Base-by-base conservation (phyloP, 2,329 filamentous ascomycete genomes). In the Raffaelea ambrosiae region DNA sequence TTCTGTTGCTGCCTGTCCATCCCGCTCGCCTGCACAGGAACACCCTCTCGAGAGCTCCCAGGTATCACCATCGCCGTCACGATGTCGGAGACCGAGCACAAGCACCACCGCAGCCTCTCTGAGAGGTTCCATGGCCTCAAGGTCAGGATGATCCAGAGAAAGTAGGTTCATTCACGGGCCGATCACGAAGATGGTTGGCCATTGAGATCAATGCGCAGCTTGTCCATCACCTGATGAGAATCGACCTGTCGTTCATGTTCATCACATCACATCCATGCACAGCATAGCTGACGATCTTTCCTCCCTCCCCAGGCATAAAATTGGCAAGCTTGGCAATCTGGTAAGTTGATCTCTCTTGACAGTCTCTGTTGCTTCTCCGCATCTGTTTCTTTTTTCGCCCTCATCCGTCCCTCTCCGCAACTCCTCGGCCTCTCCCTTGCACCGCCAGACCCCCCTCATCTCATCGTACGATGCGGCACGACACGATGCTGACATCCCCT, bases 251-350 rank as follows among this genome's bases (percentile, higher is more conserved):
- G n/a, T n/a, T n/a, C n/a, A n/a, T n/a, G n/a, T n/a, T n/a, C n/a
- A n/a, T n/a, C n/a, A n/a, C 26, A 29, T 29, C 26, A 29, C 26
- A 7, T 7, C 26, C 7, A 29, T 13, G 13, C 26, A 29, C 26
- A 13, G 13, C 42, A 18, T n/a, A 18, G 47, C 29, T 44, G 11
- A 43, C 26, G 36, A 41, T 8, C 23, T 46, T 22, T 7, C 7
- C 26, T 13, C 26, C 26, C 26, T 13, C 8, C 5, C 3, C 42
- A 75, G 72, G 42, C 69, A 82, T 54, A 70, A 81, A 50, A 71
- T 83, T 56, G 80, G 80, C 46, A 84, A 84, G 60, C 65, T 83
- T 44, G 75, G 65, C 38, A 84, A 84, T 55, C 55, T 84, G 55
- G 77, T 81, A 66, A 51, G 70, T 53, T 36, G n/a, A n/a, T 47